These are phyloP conservation scores for Aspergillus campestris DNA, from an alignment of 495 filamentous ascomycete species.

Conservation along the genomic window DNA sequence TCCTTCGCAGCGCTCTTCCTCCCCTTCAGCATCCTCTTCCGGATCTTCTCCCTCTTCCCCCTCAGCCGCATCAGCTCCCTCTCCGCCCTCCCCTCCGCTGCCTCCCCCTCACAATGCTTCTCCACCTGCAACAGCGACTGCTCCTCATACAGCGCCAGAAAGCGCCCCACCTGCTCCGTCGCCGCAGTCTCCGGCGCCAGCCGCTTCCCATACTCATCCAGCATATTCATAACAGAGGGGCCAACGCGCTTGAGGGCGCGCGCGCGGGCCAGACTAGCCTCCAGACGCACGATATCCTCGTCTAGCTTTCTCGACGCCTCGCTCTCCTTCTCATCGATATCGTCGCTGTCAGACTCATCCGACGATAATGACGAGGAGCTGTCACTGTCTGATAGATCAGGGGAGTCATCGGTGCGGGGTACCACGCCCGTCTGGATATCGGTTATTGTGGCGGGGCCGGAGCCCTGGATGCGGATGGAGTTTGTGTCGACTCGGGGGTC, in stretches of 20 bases:
- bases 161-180: constrained; percentile 10
- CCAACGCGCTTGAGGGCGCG: constrained; percentile 5
- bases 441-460: constrained; percentile 50
- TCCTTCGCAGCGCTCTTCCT: constrained; percentile 13
- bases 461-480: constrained; percentile 64
- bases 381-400: constrained; percentile 29
- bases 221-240: constrained; percentile 6
- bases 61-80: constrained; percentile 4
- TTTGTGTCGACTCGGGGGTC: constrained; percentile 55
- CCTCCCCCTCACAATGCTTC: constrained; percentile 2
- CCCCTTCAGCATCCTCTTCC: constrained; percentile 23
- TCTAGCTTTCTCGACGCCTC: constrained; percentile 13
- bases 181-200: constrained; percentile 6
- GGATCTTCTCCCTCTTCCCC: constrained; percentile 9
- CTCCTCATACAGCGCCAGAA: constrained; percentile 11
- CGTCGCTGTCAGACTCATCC: constrained; percentile 34
- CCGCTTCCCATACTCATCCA: constrained; percentile 15
- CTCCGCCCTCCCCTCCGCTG: constrained; percentile 3
- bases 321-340: constrained; percentile 26
- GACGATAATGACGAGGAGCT: constrained; percentile 22
- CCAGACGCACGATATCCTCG: background rate
- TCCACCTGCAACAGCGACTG: constrained; percentile 3
- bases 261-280: constrained; percentile 13
- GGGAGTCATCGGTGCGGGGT: constrained; percentile 48
- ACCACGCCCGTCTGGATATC: constrained; percentile 57